These are phyloP conservation scores for Phialophora macrospora DNA, from an alignment of 2,329 filamentous ascomycete species.

Conservation along the genomic window DNA sequence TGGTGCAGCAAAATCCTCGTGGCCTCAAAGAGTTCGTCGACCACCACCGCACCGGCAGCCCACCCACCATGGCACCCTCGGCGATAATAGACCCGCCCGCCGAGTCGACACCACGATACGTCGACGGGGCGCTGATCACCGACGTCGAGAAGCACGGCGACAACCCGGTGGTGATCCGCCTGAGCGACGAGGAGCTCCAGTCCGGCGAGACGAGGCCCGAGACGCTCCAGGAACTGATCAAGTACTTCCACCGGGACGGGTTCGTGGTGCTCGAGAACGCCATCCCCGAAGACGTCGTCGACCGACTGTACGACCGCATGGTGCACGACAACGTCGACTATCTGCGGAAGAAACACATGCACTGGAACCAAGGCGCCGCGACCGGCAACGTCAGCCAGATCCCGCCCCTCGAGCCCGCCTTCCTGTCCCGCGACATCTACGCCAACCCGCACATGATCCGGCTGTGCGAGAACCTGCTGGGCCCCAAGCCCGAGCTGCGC, in stretches of 20 bases:
- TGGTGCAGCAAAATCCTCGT: not conserved
- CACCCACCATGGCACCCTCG: slow-evolving; percentile 19
- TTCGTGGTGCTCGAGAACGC: slow-evolving; percentile 48
- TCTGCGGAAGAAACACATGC: slow-evolving; percentile 41
- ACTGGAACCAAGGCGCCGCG: slow-evolving; percentile 41
- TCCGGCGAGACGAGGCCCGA: slow-evolving; percentile 24
- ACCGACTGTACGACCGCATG: slow-evolving; percentile 62
- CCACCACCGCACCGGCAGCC: not conserved
- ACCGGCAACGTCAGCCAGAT: slow-evolving; percentile 50
- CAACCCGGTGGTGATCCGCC: slow-evolving; percentile 25
- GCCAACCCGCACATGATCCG: slow-evolving; percentile 46
- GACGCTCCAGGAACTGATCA: slow-evolving; percentile 25
- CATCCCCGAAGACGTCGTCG: slow-evolving; percentile 42
- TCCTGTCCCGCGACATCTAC: slow-evolving; percentile 46
- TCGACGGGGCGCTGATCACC: slow-evolving; percentile 23
- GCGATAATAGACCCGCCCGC: slow-evolving; percentile 8
- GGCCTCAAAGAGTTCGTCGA: not conserved
- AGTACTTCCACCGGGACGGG: slow-evolving; percentile 44
- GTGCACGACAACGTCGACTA: slow-evolving; percentile 45
- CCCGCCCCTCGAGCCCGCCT: slow-evolving; percentile 43
- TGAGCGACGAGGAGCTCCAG: slow-evolving; percentile 27
- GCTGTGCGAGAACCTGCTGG: slow-evolving; percentile 44
- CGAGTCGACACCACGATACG: slow-evolving; percentile 13
- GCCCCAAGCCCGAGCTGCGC: slow-evolving; percentile 45
- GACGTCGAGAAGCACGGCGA: slow-evolving; percentile 28